Conservation (phyloP, 1,284 basidiomycete species). For the Fomitopsis palustris region DNA sequence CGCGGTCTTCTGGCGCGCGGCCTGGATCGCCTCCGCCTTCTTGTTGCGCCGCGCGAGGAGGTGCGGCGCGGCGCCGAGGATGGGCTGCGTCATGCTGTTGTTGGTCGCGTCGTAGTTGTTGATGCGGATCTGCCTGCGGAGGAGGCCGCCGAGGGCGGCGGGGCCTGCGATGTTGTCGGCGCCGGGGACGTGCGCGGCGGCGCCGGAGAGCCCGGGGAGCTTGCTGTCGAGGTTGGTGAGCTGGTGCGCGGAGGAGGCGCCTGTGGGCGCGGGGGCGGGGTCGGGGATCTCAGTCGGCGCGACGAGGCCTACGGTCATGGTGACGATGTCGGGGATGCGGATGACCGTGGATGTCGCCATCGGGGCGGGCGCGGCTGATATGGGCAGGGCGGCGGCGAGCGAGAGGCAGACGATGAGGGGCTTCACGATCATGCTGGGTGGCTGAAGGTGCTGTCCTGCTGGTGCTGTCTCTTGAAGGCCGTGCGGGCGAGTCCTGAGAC, state of each 20-base stretch:
- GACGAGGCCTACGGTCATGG: conserved; percentile 13
- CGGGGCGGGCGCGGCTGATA: conserved; percentile 17
- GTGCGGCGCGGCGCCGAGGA: not conserved
- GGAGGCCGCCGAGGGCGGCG: not conserved
- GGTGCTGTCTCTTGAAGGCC: not conserved
- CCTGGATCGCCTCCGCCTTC: not conserved
- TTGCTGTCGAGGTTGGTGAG: not conserved
- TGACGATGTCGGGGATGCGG: conserved; percentile 2
- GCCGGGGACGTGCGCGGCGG: not conserved
- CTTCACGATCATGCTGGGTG: not conserved
- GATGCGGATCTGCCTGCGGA: conserved; percentile 8
- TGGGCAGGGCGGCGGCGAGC: not conserved
- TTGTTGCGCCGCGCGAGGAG: conserved; percentile 1
- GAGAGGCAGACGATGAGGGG: not conserved
- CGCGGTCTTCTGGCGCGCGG: not conserved
- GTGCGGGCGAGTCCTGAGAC: not conserved
- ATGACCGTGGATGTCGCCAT: conserved; percentile 9
- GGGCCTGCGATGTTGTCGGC: not conserved
- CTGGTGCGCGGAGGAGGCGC: not conserved
- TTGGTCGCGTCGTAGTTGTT: not conserved
- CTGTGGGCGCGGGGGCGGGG: not conserved
- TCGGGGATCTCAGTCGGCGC: conserved; percentile 16
- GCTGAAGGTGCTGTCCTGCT: not conserved
- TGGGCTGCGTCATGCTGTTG: conserved; percentile 1
- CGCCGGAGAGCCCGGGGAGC: not conserved